Evolutionary conservation across 495 filamentous ascomycete genomes (phyloP).

Genomic region (Tetracladium marchalianum): DNA sequence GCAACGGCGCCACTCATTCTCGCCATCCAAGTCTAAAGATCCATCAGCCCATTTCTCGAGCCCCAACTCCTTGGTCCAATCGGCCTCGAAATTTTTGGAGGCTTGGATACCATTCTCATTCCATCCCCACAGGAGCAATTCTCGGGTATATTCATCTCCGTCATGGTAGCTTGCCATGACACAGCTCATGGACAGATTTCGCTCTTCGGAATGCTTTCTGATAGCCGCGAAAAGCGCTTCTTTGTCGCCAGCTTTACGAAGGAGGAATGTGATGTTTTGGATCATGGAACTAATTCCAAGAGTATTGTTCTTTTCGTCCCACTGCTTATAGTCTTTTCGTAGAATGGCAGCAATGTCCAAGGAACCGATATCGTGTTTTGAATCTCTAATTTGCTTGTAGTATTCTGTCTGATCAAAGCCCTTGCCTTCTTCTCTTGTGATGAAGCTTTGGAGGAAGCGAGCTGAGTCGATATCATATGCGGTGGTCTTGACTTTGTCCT

Average conservation of each 20-base stretch:
- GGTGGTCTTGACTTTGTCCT: constrained; percentile 61
- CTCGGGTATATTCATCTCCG: constrained; percentile 50
- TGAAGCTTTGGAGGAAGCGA: constrained; percentile 46
- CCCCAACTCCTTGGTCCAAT: constrained; percentile 37
- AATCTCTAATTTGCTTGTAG: constrained; percentile 49
- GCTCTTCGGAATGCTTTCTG: constrained; percentile 43
- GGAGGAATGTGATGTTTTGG: constrained; percentile 52
- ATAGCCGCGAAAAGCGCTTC: constrained; percentile 38
- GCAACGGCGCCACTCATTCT: constrained; percentile 34
- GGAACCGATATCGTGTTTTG: constrained; percentile 62
- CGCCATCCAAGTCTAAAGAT: constrained; percentile 31
- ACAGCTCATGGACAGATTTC: constrained; percentile 52
- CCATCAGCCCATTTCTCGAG: constrained; percentile 45
- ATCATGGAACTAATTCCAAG: constrained; percentile 72
- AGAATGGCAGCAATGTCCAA: constrained; percentile 66
- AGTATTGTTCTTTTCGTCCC: constrained; percentile 47
- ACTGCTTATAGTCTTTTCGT: constrained; percentile 89
- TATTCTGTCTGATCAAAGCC: constrained; percentile 48
- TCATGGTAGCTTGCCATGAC: constrained; percentile 64
- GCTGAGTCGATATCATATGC: constrained; percentile 55
- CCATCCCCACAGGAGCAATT: constrained; percentile 63
- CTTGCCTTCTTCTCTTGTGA: constrained; percentile 14
- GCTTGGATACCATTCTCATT: constrained; percentile 32
- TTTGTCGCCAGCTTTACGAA: constrained; percentile 42
- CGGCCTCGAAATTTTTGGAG: constrained; percentile 41